Evolutionary conservation across 2,329 filamentous ascomycete genomes (phyloP).

Genomic region (Blastomyces silverae): DNA sequence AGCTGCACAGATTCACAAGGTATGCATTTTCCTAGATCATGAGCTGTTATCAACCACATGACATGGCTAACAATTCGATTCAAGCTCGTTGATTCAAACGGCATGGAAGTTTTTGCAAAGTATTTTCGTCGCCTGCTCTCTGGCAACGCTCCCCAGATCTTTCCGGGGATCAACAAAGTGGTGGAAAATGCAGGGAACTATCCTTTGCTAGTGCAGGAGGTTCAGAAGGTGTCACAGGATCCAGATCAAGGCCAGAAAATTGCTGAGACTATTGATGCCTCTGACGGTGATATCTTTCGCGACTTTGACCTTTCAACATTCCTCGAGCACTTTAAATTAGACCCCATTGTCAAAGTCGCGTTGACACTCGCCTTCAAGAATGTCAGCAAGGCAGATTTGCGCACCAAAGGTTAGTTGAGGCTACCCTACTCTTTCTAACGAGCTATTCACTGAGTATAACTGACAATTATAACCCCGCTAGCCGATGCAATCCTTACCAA

Average conservation of each 20-base stretch:
- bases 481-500: conserved; percentile 84
- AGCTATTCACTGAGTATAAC: conserved; percentile 6
- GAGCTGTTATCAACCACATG: neutral
- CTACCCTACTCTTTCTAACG: conserved; percentile 3
- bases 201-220: conserved; percentile 70
- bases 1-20: conserved; percentile 85
- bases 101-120: conserved; percentile 97
- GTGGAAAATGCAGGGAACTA: conserved; percentile 75
- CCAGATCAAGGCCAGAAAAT: conserved; percentile 80
- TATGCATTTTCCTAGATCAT: conserved; percentile 37
- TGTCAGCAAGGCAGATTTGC: conserved; percentile 70
- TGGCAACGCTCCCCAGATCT: conserved; percentile 86
- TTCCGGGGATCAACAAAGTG: conserved; percentile 67
- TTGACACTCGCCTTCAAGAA: conserved; percentile 83
- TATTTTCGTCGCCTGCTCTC: conserved; percentile 90
- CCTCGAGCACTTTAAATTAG: conserved; percentile 91
- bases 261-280: conserved; percentile 84
- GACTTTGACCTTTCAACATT: conserved; percentile 96
- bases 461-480: conserved; percentile 35
- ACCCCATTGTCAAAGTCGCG: conserved; percentile 78
- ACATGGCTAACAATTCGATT: conserved; percentile 16
- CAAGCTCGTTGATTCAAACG: conserved; percentile 91
- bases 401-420: conserved; percentile 67
- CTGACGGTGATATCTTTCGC: conserved; percentile 85
- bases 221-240: conserved; percentile 77